Evolutionary conservation across 1,284 basidiomycete genomes (phyloP).

Genomic region (Trametes hirsuta): DNA sequence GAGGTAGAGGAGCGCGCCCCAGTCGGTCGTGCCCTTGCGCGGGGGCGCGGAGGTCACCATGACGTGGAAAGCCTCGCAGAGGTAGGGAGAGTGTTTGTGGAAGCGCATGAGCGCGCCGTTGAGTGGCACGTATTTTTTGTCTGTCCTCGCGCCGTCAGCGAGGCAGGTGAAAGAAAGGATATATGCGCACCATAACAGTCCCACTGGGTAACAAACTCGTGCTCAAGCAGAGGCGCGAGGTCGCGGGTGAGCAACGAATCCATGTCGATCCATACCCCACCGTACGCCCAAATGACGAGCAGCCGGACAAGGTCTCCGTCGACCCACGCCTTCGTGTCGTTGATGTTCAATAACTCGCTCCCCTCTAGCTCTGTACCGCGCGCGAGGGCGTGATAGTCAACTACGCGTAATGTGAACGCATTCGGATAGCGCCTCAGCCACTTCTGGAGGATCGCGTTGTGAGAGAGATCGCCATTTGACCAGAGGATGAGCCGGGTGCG

Average conservation of each 20-base stretch:
- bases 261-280: slow-evolving; percentile 96
- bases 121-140: slow-evolving; percentile 84
- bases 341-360: slow-evolving; percentile 56
- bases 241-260: slow-evolving; percentile 88
- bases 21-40: slow-evolving; percentile 81
- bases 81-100: slow-evolving; percentile 83
- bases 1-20: slow-evolving; percentile 89
- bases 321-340: slow-evolving; percentile 87
- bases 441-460: slow-evolving; percentile 60
- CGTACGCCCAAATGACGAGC: slow-evolving; percentile 86
- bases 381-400: slow-evolving; percentile 71
- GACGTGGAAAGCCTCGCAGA: slow-evolving; percentile 92
- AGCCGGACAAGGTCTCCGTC: slow-evolving; percentile 89
- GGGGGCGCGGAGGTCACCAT: slow-evolving; percentile 80
- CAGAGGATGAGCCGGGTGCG: slow-evolving; percentile 77
- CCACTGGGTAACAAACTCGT: slow-evolving; percentile 96
- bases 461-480: slow-evolving; percentile 81
- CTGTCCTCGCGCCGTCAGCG: slow-evolving; percentile 40
- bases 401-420: slow-evolving; percentile 68
- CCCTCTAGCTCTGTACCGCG: slow-evolving; percentile 76
- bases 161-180: neutral
- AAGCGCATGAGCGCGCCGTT: slow-evolving; percentile 96
- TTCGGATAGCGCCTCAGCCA: slow-evolving; percentile 70
- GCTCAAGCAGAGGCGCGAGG: slow-evolving; percentile 81
- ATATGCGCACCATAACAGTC: slow-evolving; percentile 84